Base-by-base conservation (phyloP, 441 rosid genomes). In the Euphorbia schlechtendalii region DNA sequence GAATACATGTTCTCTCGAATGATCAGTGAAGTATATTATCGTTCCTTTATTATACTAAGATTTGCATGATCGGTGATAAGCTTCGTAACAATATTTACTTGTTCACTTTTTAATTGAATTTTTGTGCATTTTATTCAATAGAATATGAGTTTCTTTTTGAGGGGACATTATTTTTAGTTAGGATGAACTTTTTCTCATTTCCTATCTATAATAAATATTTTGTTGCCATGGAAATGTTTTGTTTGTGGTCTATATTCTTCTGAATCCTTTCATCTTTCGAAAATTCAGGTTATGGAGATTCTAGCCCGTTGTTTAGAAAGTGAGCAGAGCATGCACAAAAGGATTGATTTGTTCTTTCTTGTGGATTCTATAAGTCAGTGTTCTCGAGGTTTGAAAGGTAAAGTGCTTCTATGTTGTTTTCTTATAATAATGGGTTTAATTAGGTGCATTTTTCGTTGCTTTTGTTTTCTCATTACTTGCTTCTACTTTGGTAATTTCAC, bases 351-450 rank as follows among this genome's bases (percentile, higher is more conserved):
- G 69, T 89, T 95, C 79, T 95, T 95, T 72, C 98, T 92, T 54
- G 95, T 95, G 68, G 99, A 95, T 82, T 95, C 99, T 46, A 89
- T 95, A 72, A 79, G 84, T 65, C 99, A 89, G 68, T 88, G 88
- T 71, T 85, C 96, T 73, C 86, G 90, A 73, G 90, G 88, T 64
- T 65, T 80, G 76, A 95, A 86, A 80, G 97, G 99, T 92, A 68
- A 62, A 66, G 22, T 54, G 27, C 59, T 27, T 62, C 27, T 41
- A 25, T 59, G 59, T 27, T 27, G 30, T 27, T 27, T 34, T 12
- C 1, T 38, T 30, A 8, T 40, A n/a, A 13, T 45, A 41, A 43
- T 36, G 20, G 30, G 28, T 55, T 4, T 9, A 4, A 8, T 30
- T 15, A 56, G 45, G 30, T 52, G 56, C 56, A 21, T 21, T 20